Evolutionary conservation across 148 eudicot species (phyloP).

Genomic region (Chenopodium suecicum): DNA sequence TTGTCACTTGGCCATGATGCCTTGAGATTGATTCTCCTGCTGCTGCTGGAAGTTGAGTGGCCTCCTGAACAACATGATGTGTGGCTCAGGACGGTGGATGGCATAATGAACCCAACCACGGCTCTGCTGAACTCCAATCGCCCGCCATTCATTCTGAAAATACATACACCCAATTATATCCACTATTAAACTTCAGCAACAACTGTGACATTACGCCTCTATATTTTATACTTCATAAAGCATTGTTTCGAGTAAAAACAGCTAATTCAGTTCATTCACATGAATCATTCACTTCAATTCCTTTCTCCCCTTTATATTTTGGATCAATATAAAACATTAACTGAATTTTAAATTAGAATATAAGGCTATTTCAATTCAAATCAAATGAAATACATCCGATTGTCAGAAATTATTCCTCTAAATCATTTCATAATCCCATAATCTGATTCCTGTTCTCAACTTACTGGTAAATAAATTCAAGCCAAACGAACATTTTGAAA

Average conservation of each 20-base stretch:
- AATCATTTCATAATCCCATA: not conserved
- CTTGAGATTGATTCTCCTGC: constrained; percentile 55
- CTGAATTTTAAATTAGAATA: no score
- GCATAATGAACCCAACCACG: constrained; percentile 93
- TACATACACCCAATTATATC: not conserved
- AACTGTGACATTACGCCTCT: not conserved
- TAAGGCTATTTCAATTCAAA: no score
- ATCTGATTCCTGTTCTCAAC: not conserved
- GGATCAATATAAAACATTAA: no score
- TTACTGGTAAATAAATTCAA: not conserved
- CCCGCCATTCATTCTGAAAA: constrained; percentile 80
- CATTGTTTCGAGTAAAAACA: no score
- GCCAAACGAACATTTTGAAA: no score
- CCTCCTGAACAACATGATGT: constrained; percentile 93
- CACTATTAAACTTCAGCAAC: not conserved
- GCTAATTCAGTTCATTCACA: no score
- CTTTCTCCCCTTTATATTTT: no score
- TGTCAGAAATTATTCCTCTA: not conserved
- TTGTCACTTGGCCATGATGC: constrained; percentile 54
- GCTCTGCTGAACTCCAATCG: constrained; percentile 87
- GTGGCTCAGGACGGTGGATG: constrained; percentile 90
- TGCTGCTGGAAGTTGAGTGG: constrained; percentile 81
- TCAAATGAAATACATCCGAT: not conserved
- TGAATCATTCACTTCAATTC: no score
- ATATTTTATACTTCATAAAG: no score